Evolutionary conservation across 352 stramenopile species (phyloP).

Genomic region (Pythium monospermum): DNA sequence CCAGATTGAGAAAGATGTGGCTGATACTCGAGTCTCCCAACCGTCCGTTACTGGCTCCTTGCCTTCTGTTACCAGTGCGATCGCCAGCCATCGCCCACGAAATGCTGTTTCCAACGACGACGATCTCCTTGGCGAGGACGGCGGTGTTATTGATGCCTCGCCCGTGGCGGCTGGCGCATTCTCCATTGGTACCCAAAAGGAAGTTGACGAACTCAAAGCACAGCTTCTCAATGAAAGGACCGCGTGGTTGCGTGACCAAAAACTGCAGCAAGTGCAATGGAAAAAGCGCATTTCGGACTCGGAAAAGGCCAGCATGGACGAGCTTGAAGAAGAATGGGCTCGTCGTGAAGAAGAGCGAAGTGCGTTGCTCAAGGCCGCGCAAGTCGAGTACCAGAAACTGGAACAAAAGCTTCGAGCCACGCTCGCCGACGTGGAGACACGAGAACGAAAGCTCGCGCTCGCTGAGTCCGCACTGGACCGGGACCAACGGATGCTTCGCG

Average conservation of each 20-base stretch:
- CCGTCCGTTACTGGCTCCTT: too few relatives aligned
- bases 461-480: conserved; percentile 48
- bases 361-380: conserved; percentile 38
- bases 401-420: conserved; percentile 55
- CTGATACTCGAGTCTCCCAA: background rate
- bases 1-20: background rate
- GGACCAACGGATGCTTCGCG: conserved; percentile 43
- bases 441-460: conserved; percentile 49
- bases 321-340: conserved; percentile 76
- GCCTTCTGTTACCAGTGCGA: too few relatives aligned
- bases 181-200: too few relatives aligned
- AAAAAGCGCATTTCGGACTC: conserved; percentile 44
- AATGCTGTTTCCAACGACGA: too few relatives aligned
- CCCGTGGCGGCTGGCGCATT: too few relatives aligned
- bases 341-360: conserved; percentile 69
- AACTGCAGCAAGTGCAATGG: conserved; percentile 44
- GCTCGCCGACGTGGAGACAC: conserved; percentile 48
- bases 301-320: conserved; percentile 65
- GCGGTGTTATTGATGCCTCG: too few relatives aligned
- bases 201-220: conserved; percentile 29
- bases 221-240: conserved; percentile 30
- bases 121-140: too few relatives aligned
- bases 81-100: too few relatives aligned
- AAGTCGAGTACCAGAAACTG: conserved; percentile 65
- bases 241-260: conserved; percentile 43